A percentile compares a stretch with the other conserved stretches of the same genome.
phyloP scores from a whole-genome alignment of 352 stramenopile species.

The Globisporangium alternatum region DNA sequence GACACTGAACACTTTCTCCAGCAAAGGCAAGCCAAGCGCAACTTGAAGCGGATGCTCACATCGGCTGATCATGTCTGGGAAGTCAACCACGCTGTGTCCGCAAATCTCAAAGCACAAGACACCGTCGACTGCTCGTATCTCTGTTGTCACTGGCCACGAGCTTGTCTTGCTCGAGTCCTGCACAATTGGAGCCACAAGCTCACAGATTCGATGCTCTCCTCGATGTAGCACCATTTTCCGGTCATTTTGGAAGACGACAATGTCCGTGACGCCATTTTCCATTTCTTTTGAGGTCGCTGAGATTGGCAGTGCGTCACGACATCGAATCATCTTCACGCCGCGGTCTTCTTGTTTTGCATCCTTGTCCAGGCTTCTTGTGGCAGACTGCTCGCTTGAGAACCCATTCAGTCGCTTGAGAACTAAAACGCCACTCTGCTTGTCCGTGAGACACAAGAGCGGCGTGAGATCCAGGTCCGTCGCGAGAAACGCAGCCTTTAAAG shows the following conservation, averaged over 20 bases:
- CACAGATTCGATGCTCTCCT: constrained; percentile 30
- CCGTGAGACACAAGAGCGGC: constrained; percentile 42
- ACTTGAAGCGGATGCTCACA: constrained; percentile 45
- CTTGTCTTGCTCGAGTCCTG: constrained; percentile 8
- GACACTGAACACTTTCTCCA: constrained; percentile 33
- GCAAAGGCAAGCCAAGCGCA: constrained; percentile 23
- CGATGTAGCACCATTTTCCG: constrained; percentile 31
- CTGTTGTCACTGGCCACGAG: constrained; percentile 15
- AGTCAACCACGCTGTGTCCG: constrained; percentile 15
- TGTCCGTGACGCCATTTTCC: constrained; percentile 19
- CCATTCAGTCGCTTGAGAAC: constrained; percentile 31
- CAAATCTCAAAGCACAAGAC: constrained; percentile 31
- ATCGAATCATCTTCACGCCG: constrained; percentile 24
- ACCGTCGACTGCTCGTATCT: constrained; percentile 27
- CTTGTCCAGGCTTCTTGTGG: background rate
- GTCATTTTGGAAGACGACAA: constrained; percentile 39
- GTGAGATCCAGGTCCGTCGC: constrained; percentile 22
- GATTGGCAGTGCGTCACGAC: constrained; percentile 43
- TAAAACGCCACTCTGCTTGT: constrained; percentile 32
- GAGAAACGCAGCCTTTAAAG: constrained; percentile 33
- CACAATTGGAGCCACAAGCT: constrained; percentile 20
- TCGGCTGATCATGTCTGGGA: constrained; percentile 24
- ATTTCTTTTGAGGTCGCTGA: background rate
- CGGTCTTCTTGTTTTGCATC: background rate
- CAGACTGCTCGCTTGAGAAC: background rate